phyloP scores from a whole-genome alignment of 78 protist genomes.

The Isochrysis galbana region DNA sequence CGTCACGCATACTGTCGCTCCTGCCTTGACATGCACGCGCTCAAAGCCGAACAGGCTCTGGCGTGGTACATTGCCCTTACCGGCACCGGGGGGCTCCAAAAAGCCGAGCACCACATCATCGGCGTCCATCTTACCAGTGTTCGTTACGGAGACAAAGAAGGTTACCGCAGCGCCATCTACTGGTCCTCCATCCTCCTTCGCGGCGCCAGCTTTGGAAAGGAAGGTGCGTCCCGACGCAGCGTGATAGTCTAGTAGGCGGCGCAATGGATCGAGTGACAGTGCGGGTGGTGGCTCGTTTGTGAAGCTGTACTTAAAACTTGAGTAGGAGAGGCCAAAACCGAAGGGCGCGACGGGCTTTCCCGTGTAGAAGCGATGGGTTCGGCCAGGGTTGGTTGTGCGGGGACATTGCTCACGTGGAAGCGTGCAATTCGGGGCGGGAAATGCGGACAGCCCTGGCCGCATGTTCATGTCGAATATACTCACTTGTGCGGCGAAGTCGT shows the following conservation, averaged over 20 bases:
- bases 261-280: too few relatives aligned
- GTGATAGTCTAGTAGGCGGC: not conserved
- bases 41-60: not conserved
- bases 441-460: conserved; percentile 1
- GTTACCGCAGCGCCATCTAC: not conserved
- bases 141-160: not conserved
- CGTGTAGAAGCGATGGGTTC: conserved; percentile 19
- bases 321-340: not conserved
- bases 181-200: not conserved
- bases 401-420: not conserved
- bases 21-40: conserved; percentile 17
- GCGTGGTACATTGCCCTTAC: not conserved
- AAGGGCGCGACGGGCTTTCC: not conserved
- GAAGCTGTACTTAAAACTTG: not conserved
- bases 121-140: not conserved
- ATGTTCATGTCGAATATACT: not conserved
- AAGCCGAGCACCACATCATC: conserved; percentile 9
- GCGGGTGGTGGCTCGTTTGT: not conserved
- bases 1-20: not conserved
- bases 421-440: not conserved
- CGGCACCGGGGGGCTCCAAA: not conserved
- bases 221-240: not conserved
- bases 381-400: not conserved
- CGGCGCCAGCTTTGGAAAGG: not conserved
- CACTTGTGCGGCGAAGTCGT: not conserved